Conservation (phyloP, 2,329 filamentous ascomycete genomes). For the Beauveria sp. region DNA sequence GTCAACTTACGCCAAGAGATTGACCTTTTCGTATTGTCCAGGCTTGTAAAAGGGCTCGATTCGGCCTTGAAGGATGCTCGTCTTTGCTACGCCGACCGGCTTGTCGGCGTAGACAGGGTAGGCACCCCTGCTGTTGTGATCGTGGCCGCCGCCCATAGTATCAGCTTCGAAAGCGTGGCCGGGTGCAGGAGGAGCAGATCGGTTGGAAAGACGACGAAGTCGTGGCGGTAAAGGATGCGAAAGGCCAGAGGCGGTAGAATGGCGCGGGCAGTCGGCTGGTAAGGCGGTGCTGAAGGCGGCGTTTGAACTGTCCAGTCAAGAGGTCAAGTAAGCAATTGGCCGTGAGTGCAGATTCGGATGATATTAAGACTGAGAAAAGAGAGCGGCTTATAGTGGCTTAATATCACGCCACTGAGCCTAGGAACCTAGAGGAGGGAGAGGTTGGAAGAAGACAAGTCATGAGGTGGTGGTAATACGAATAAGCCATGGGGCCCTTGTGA, state of each 20-base stretch:
- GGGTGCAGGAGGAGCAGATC: constrained; percentile 30
- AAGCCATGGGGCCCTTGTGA: constrained; percentile 5
- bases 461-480: neutral
- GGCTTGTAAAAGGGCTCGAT: constrained; percentile 71
- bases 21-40: constrained; percentile 72
- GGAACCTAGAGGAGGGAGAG: neutral
- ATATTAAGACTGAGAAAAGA: neutral
- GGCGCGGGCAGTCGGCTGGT: constrained; percentile 10
- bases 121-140: constrained; percentile 37
- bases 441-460: neutral
- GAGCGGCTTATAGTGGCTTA: neutral
- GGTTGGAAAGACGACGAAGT: constrained; percentile 27
- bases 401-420: neutral
- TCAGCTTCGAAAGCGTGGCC: constrained; percentile 21
- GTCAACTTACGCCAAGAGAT: constrained; percentile 57
- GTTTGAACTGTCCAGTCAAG: constrained; percentile 9
- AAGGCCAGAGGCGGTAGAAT: constrained; percentile 7
- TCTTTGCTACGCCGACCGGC: constrained; percentile 70
- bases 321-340: neutral
- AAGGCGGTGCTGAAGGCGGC: neutral
- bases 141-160: constrained; percentile 45
- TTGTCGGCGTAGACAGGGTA: constrained; percentile 45
- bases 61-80: constrained; percentile 76
- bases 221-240: constrained; percentile 15
- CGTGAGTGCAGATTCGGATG: neutral